Evolutionary conservation across 768 basidiomycete genomes (phyloP), one percentile per base, ranked within the genome.

Genomic region (Collybia sp.): DNA sequence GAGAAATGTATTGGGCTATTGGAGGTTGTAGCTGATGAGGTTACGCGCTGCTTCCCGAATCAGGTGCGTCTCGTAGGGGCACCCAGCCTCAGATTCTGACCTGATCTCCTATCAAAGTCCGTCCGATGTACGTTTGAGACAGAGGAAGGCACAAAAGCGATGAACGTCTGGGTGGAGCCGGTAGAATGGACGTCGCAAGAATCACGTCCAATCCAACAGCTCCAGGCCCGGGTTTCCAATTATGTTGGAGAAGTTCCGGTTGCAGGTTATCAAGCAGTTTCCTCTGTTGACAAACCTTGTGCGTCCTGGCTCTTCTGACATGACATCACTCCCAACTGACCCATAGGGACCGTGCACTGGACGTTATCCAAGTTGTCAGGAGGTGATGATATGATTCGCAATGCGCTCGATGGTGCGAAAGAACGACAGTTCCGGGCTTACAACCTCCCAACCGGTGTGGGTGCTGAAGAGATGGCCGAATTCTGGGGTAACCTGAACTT

Each of bases 81-180:
- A n/a, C 37, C 12, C 32, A 36, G 12, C 43, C n/a, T 12, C 35
- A 31, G 31, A 25, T 25, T 50, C 10, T 31, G 17, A 10, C 43
- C 49, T 20, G 41, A 38, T 12, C 25, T 20, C 32, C 13, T 36
- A 20, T 41, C 25, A 1, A 48, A 83, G 82, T 77, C 79, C 39
- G 68, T 88, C 30, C 67, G 64, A 53, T 78, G 76, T 51, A 79
- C 76, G 0, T 81, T 83, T 54, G 83, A 88, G 55, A 83, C 84
- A 6, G 57, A 58, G 40, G 69, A 75, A 30, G 52, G 53, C 1
- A 56, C 60, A 1, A 55, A 65, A 13, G 61, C 69, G 15, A 62
- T 92, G 59, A 73, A 77, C 13, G 71, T 87, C 2, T 91, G 79
- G 72, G 76, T 90, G 10, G 76, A 87, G 58, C 88, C 85, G 13